A percentile compares a stretch with the other conserved stretches of the same genome.
These are phyloP conservation scores for Paramecium sexaurelia DNA, from an alignment of 73 alveolate genomes.

Conservation along the genomic window DNA sequence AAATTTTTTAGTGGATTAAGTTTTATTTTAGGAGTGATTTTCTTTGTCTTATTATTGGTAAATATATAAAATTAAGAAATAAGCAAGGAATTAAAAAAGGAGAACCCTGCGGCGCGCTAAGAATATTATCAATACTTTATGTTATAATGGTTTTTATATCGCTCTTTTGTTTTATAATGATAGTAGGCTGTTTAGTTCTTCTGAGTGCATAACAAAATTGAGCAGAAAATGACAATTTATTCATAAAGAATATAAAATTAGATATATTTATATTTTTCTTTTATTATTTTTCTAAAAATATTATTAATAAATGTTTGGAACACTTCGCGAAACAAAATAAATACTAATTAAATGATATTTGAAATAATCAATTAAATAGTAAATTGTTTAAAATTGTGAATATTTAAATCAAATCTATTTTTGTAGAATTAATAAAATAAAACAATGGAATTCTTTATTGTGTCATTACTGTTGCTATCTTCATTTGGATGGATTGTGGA, in stretches of 20 bases:
- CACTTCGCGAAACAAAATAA: no score
- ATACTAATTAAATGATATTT: no score
- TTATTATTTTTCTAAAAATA: no score
- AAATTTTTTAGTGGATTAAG: neutral
- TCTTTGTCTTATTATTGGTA: neutral
- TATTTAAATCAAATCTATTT: no score
- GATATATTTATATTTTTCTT: no score
- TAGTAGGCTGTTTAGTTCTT: neutral
- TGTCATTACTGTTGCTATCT: neutral
- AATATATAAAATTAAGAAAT: neutral
- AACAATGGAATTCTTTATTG: neutral
- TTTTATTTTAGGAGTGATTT: neutral
- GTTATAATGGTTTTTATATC: neutral
- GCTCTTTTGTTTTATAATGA: neutral
- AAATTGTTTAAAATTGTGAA: no score
- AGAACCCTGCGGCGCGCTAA: neutral
- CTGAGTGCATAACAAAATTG: neutral
- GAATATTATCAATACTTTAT: neutral
- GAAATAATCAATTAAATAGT: no score
- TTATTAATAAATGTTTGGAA: no score
- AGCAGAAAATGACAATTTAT: neutral
- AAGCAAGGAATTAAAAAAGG: neutral
- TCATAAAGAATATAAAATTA: no score
- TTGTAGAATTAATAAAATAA: neutral
- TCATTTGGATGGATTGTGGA: neutral